Base-by-base conservation (phyloP, 2,329 filamentous ascomycete genomes). In the Sporothrix brunneoviolacea region DNA sequence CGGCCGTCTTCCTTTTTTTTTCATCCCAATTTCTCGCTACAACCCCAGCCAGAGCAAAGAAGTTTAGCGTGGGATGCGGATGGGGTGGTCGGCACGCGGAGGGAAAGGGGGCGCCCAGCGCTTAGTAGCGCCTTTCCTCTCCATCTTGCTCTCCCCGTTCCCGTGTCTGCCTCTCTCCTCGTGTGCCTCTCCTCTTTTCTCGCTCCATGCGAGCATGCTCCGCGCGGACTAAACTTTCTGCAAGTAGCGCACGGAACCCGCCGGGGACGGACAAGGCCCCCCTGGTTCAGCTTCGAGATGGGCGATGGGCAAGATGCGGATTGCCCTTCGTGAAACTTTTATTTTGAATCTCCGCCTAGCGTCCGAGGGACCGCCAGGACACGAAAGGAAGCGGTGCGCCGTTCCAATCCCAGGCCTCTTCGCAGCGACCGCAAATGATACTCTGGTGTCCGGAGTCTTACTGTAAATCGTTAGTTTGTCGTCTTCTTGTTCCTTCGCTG, bases 61-160 rank as follows among this genome's bases (percentile, higher is more conserved):
- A 37, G 47, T 15, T 33, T 49, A 54, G 45, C 36, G 52, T 54
- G 40, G 48, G 48, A 48, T 52, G 49, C 48, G 33, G 39, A 48
- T 28, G 50, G 33, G 24, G 35, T 28, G 39, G 50, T 43, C 50
- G 38, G 44, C 30, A 36, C 35, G 27, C 15, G n/a, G 37, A 22
- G 39, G 48, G 33, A 42, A 41, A 47, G 42, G 42, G 41, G 49
- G 32, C 47, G 24, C 18, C 39, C 38, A 52, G 50, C 50, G 50
- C 50, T 48, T 51, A 51, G 30, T 46, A 46, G 49, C 42, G 49
- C 35, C n/a, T 41, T 39, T 38, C 13, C 33, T 24, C 18, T 44
- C 21, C 22, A 37, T 43, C 22, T 24, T 32, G 3, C 32, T 35
- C 18, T 41, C 45, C 35, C n/a, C 19, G 15, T 28, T 19, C 10